phyloP scores from a whole-genome alignment of 148 eudicot genomes.

The Dysphania ambrosioides region DNA sequence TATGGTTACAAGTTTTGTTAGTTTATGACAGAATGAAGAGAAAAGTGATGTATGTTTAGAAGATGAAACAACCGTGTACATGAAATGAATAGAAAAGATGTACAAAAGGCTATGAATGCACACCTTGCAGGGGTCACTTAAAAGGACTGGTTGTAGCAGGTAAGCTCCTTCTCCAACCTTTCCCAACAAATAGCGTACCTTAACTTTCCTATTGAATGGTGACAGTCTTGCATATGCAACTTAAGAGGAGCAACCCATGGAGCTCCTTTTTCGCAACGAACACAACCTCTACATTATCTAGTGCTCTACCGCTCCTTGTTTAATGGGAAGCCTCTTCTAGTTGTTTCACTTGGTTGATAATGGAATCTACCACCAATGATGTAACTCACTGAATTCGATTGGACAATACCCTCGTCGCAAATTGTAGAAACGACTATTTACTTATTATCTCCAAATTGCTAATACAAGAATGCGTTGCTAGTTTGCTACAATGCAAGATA shows the following conservation, averaged over 20 bases:
- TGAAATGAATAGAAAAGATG: slow-evolving; percentile 67
- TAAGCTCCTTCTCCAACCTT: slow-evolving; percentile 16
- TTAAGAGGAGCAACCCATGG: slow-evolving; percentile 73
- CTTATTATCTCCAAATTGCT: not conserved
- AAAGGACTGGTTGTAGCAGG: slow-evolving; percentile 63
- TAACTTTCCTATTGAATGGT: slow-evolving; percentile 32
- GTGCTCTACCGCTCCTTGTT: slow-evolving; percentile 53
- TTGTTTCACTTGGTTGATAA: not conserved
- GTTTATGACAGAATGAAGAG: slow-evolving; percentile 33
- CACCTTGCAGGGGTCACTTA: slow-evolving; percentile 42
- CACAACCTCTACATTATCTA: slow-evolving; percentile 56
- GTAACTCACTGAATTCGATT: not conserved
- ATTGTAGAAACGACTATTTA: not conserved
- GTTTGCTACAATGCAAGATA: not conserved
- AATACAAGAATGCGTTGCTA: not conserved
- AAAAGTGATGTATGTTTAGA: slow-evolving; percentile 59
- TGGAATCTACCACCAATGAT: not conserved
- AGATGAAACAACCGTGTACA: slow-evolving; percentile 50
- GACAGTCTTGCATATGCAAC: slow-evolving; percentile 64
- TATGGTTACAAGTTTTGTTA: too few species aligned
- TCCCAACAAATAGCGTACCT: too few species aligned
- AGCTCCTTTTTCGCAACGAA: slow-evolving; percentile 71
- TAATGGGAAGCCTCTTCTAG: slow-evolving; percentile 42
- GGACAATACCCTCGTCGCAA: not conserved
- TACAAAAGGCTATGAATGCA: slow-evolving; percentile 66